Evolutionary conservation across 257 asterid genomes (phyloP).

Genomic region (Solanum piurae): DNA sequence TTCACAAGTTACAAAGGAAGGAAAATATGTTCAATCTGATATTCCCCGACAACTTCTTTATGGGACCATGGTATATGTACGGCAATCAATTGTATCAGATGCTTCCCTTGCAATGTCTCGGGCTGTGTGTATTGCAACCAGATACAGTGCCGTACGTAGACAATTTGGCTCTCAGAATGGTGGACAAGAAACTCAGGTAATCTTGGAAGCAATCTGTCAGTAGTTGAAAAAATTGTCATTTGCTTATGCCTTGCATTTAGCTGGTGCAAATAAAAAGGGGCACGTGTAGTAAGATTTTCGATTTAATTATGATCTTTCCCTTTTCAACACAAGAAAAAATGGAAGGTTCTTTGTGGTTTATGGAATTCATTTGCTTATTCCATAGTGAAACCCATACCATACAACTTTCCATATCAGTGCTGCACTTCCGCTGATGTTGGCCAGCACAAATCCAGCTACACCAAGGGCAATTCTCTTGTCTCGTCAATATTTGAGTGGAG

Average conservation of each 20-base stretch:
- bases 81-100: conserved; percentile 77
- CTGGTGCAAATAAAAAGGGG: not conserved
- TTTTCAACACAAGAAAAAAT: not conserved
- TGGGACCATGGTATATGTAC: conserved; percentile 94
- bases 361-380: not conserved
- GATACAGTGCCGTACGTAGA: conserved; percentile 94
- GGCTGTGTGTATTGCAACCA: conserved; percentile 91
- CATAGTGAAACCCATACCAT: not conserved
- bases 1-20: conserved; percentile 84
- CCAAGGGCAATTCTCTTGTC: not conserved
- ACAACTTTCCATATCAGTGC: not conserved
- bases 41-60: conserved; percentile 85
- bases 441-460: not conserved
- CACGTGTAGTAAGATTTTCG: not conserved
- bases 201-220: not conserved
- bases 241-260: not conserved
- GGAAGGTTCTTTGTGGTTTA: not conserved
- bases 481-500: not conserved
- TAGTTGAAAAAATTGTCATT: not conserved
- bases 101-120: conserved; percentile 88
- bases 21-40: conserved; percentile 68
- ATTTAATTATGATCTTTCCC: not conserved
- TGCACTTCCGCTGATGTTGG: not conserved
- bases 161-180: conserved; percentile 92
- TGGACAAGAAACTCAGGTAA: conserved; percentile 94